Evolutionary conservation across 495 filamentous ascomycete species (phyloP).

Genomic region (Xylaria palmicola): DNA sequence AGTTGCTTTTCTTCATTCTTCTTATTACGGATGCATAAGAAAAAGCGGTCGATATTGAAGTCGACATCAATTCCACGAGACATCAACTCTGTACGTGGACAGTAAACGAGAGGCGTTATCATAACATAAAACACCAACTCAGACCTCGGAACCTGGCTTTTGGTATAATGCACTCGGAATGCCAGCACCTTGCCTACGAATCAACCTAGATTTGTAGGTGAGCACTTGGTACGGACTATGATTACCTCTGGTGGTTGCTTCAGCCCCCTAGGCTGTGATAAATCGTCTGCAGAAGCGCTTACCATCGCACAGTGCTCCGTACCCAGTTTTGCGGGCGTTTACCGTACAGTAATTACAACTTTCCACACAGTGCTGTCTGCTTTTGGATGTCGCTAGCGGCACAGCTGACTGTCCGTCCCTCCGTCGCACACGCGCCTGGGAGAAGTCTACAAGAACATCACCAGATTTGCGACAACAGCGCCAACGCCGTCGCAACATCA

Average conservation of each 20-base stretch:
- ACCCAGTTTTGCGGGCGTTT: not conserved
- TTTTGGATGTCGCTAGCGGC: not conserved
- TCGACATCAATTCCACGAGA: not conserved
- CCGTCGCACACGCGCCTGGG: not conserved
- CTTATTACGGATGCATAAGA: not conserved
- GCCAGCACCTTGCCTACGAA: too few relatives aligned
- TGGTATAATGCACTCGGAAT: too few relatives aligned
- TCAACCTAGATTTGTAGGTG: too few relatives aligned
- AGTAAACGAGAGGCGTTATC: not conserved
- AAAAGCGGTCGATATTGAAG: not conserved
- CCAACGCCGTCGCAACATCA: not conserved
- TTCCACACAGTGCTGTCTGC: not conserved
- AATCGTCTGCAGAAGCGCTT: not conserved
- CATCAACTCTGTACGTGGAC: not conserved
- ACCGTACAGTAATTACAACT: not conserved
- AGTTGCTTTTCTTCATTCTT: not conserved
- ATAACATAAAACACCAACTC: not conserved
- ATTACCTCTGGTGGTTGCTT: too few relatives aligned
- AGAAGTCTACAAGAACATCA: not conserved
- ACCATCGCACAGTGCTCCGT: not conserved
- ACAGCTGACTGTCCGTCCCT: not conserved
- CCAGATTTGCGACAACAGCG: conserved; percentile 3
- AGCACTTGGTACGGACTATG: too few relatives aligned
- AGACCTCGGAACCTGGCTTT: too few relatives aligned
- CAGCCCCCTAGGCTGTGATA: not conserved